phyloP scores from a whole-genome alignment of 1,139 yeast genomes.

The Blastobotrys aristatus region DNA sequence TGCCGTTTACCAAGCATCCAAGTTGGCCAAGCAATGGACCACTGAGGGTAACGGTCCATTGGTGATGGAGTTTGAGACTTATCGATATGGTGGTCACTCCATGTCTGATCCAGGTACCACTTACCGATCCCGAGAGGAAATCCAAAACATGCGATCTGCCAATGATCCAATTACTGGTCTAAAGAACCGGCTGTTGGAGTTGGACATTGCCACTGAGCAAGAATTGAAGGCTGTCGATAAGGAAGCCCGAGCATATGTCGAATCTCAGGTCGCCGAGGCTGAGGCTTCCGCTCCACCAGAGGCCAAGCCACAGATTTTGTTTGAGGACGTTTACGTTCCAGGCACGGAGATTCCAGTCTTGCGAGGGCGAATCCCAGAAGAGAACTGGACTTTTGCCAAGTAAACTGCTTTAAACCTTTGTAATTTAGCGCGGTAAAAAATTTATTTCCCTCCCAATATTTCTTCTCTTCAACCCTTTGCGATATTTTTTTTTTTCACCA shows the following conservation, averaged over 20 bases:
- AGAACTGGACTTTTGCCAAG: conserved; percentile 39
- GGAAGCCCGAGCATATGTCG: conserved; percentile 92
- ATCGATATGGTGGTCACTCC: conserved; percentile 99
- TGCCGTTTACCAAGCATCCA: conserved; percentile 93
- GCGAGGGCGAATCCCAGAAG: conserved; percentile 96
- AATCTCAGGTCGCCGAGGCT: conserved; percentile 89
- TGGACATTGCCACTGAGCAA: conserved; percentile 83
- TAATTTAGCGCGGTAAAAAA: not conserved
- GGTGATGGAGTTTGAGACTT: conserved; percentile 94
- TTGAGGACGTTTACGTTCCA: conserved; percentile 94
- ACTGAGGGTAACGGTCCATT: conserved; percentile 92
- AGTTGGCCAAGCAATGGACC: conserved; percentile 96
- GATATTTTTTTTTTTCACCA: not conserved
- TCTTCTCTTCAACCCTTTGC: not conserved
- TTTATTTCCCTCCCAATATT: not conserved
- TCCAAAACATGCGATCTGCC: conserved; percentile 98
- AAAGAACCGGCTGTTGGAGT: conserved; percentile 77
- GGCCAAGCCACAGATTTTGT: conserved; percentile 88
- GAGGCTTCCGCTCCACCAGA: conserved; percentile 94
- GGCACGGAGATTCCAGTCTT: conserved; percentile 89
- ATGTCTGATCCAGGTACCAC: conserved; percentile 99
- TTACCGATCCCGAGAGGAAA: conserved; percentile 99
- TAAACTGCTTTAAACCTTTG: not conserved
- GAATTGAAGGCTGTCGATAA: conserved; percentile 93
- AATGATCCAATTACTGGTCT: conserved; percentile 97